phyloP scores from a whole-genome alignment of 805 yeast genomes.

The Saccharomycopsis javanensis region DNA sequence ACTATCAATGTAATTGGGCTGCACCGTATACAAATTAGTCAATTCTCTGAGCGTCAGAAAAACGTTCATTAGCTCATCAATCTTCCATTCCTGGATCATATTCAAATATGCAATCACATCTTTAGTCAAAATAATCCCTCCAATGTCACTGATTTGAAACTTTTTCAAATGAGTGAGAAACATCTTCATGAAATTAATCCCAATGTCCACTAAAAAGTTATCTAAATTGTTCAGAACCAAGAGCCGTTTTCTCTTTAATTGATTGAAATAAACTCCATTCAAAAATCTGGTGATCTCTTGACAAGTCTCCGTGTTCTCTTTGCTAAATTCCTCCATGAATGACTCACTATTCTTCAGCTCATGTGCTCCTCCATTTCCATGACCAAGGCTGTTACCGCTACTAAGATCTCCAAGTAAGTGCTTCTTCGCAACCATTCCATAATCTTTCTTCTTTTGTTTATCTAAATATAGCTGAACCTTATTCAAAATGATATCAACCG shows the following conservation, averaged over 20 bases:
- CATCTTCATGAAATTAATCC: constrained; percentile 45
- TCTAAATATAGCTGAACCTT: constrained; percentile 42
- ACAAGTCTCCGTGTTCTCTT: constrained; percentile 64
- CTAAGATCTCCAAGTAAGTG: constrained; percentile 3
- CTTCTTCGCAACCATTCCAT: constrained; percentile 28
- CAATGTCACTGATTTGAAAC: constrained; percentile 67
- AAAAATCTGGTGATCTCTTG: constrained; percentile 50
- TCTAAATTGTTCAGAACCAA: constrained; percentile 33
- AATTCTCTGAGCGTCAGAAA: constrained; percentile 70
- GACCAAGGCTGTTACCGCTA: background rate
- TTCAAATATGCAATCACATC: constrained; percentile 73
- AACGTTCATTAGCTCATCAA: constrained; percentile 48
- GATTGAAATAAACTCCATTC: constrained; percentile 27
- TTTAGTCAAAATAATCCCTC: constrained; percentile 73
- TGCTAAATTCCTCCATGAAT: constrained; percentile 24
- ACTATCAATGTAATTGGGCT: constrained; percentile 67
- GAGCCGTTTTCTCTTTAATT: constrained; percentile 11
- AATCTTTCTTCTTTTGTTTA: constrained; percentile 71
- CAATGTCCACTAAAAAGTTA: constrained; percentile 45
- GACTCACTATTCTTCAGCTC: constrained; percentile 6
- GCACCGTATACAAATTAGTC: constrained; percentile 77
- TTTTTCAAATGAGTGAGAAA: constrained; percentile 66
- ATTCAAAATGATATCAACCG: constrained; percentile 42
- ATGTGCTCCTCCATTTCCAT: background rate
- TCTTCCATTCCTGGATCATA: constrained; percentile 56